Percentiles rank a stretch among this genome's conserved stretches.
Evolutionary conservation across 2,329 filamentous ascomycete genomes (phyloP).

Genomic region (Colletotrichum coccodes): DNA sequence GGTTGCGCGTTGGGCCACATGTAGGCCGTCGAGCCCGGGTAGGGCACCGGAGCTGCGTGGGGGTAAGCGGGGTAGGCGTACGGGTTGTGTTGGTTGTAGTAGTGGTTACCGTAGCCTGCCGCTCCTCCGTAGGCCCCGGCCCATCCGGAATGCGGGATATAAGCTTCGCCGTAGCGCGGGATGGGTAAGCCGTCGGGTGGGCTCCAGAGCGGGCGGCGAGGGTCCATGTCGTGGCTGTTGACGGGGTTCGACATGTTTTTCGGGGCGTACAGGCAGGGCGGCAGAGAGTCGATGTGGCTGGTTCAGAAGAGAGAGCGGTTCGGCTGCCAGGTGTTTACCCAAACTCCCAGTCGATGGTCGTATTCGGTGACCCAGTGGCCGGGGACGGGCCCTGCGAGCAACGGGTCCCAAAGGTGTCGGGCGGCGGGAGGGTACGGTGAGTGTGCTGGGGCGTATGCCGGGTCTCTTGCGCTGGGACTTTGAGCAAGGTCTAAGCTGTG

Average conservation of each 20-base stretch:
- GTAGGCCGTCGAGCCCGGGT: slow-evolving; percentile 19
- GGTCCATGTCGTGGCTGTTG: slow-evolving; percentile 48
- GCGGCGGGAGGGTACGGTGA: neutral
- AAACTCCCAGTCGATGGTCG: slow-evolving; percentile 20
- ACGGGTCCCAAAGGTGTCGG: slow-evolving; percentile 38
- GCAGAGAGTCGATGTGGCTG: neutral
- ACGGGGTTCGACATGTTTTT: slow-evolving; percentile 45
- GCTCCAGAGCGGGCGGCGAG: slow-evolving; percentile 43
- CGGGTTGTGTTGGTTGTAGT: slow-evolving; percentile 48
- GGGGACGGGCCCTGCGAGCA: slow-evolving; percentile 41
- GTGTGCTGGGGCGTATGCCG: neutral
- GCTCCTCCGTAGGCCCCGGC: slow-evolving; percentile 4
- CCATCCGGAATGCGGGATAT: slow-evolving; percentile 46
- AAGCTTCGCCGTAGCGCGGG: slow-evolving; percentile 48
- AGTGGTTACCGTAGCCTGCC: slow-evolving; percentile 11
- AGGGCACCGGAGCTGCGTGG: neutral
- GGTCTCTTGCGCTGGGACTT: neutral
- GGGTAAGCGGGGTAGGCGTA: slow-evolving; percentile 42
- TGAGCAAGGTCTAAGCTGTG: neutral
- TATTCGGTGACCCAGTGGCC: slow-evolving; percentile 43
- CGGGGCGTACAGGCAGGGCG: neutral
- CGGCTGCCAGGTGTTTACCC: slow-evolving; percentile 49
- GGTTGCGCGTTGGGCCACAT: slow-evolving; percentile 21
- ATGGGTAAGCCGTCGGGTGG: slow-evolving; percentile 40
- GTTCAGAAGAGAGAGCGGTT: neutral